Evolutionary conservation across 371 early-diverging fungal species (phyloP), one percentile per base, ranked within the genome.

Genomic region (Mucor irregularis): DNA sequence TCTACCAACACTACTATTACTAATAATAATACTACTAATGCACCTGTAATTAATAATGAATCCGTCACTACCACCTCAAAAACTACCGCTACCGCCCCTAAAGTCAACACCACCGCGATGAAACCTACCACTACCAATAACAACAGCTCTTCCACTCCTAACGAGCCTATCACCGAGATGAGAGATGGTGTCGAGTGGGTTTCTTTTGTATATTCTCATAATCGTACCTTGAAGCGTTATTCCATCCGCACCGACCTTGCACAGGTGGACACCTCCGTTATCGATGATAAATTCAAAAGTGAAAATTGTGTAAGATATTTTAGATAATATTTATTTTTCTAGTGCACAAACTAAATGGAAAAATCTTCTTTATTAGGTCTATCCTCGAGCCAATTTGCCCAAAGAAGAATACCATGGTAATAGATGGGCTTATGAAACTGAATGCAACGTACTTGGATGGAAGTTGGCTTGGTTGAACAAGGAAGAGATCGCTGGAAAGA

Each of bases 341-440:
- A n/a, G n/a, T n/a, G n/a, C n/a, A n/a, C n/a, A n/a, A n/a, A n/a
- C n/a, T n/a, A n/a, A n/a, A n/a, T n/a, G n/a, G n/a, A n/a, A n/a
- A n/a, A n/a, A n/a, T n/a, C n/a, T n/a, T n/a, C 10, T 38, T 38
- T 26, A 22, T 35, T 61, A 75, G 78, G 71, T 75, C 22, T 75
- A 75, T 68, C 79, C 76, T 22, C 71, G 94, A 34, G 96, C 95
- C 24, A 84, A 89, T 71, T 74, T 86, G 51, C 72, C 81, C 5
- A 66, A 69, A 35, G 78, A 84, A 33, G 66, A 71, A 39, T 96
- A 97, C 62, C 72, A 77, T 16, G 97, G 97, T 29, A 93, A 95
- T 68, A 76, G 97, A 30, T 97, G 94, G 94, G 79, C 82, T 37
- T 97, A 96, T 67, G 97, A 97, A 66, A 95, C 88, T 19, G 89